Evolutionary conservation across 495 filamentous ascomycete genomes (phyloP), one percentile per base, ranked within the genome.

Genomic region (Penicillium fimorum): DNA sequence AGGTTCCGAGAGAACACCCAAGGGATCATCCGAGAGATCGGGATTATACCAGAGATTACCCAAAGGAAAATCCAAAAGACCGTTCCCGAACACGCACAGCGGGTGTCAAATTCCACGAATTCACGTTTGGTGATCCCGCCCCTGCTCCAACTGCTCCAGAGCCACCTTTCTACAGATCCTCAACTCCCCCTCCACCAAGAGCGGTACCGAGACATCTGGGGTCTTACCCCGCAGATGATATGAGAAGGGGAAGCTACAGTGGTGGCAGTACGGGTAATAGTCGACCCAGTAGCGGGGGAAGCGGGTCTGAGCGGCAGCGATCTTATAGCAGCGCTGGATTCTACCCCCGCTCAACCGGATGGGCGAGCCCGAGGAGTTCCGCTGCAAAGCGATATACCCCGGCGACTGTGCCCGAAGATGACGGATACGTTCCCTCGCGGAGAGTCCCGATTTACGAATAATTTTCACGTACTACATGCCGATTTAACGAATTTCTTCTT

Each of bases 31-130:
- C 3, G 9, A 42, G 40, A 37, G 35, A 37, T n/a, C n/a, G 35
- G 35, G 35, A 38, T 4, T 11, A 35, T 17, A 15, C n/a, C 1
- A 38, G 35, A 17, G 15, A 38, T 38, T 38, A 17, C 35, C 35
- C 15, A 17, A 38, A 17, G 35, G 15, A 38, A 0, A 37, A 37
- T n/a, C 33, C 33, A 3, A 67, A 73, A 24, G 70, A 68, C 8
- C 65, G 60, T 8, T 68, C 63, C 25, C 62, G 57, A n/a, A 69
- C 70, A 24, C 41, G 61, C 27, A 59, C 66, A 7, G 35, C 57
- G 0, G 63, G 59, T 5, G 56, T 66, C 11, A 64, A 68, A 25
- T 76, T 72, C 58, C 65, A 59, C 17, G 70, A 77, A 8, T 63
- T 61, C 27, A 62, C 61, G 47, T 73, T 71, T 47, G 67, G 65